Evolutionary conservation across 805 yeast species (phyloP).

Genomic region (Saccharomycodes ludwigii): DNA sequence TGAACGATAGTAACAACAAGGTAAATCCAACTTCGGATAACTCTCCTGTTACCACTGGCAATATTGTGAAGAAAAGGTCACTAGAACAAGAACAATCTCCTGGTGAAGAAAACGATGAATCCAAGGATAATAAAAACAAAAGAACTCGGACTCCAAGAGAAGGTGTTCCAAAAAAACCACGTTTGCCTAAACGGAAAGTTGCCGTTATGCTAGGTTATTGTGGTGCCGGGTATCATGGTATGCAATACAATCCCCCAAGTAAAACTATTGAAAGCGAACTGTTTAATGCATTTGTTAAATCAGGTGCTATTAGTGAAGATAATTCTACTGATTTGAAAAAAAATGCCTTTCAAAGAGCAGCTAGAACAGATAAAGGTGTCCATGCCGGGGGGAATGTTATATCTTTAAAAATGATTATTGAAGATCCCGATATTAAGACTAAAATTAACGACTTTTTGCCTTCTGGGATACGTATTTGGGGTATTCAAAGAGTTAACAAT

Average conservation of each 20-base stretch:
- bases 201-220: conserved; percentile 89
- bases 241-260: conserved; percentile 84
- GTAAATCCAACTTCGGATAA: too few species aligned
- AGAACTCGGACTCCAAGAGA: conserved; percentile 10
- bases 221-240: conserved; percentile 93
- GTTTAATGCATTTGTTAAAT: conserved; percentile 68
- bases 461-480: conserved; percentile 86
- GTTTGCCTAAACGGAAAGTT: conserved; percentile 80
- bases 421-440: conserved; percentile 54
- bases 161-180: conserved; percentile 35
- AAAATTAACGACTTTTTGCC: conserved; percentile 72
- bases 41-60: too few species aligned
- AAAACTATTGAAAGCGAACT: conserved; percentile 86
- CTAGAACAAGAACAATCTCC: conserved; percentile 1
- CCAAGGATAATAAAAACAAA: conserved; percentile 6
- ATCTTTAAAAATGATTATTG: conserved; percentile 71
- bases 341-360: conserved; percentile 77
- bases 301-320: conserved; percentile 81
- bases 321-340: conserved; percentile 84
- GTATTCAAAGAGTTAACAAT: conserved; percentile 76
- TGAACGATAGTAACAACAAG: too few species aligned
- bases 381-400: conserved; percentile 95
- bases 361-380: conserved; percentile 89
- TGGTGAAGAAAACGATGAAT: not conserved
- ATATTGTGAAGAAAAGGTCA: too few species aligned